phyloP scores from a whole-genome alignment of 2,329 filamentous ascomycete species.

The Trichoderma atrobrunneum region DNA sequence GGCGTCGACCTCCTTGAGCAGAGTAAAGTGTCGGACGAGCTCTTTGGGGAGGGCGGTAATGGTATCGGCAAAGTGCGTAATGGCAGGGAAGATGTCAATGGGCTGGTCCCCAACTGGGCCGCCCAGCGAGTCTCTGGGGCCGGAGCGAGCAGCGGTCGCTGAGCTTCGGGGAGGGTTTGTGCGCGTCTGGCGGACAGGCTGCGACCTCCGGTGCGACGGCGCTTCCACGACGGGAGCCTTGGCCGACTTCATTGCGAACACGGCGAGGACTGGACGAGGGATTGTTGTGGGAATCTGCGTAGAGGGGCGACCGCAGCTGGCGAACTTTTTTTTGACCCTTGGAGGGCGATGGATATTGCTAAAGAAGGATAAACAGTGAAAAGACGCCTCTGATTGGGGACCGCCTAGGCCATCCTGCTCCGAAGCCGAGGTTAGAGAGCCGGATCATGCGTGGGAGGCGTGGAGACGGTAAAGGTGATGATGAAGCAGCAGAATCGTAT shows the following conservation, averaged over 20 bases:
- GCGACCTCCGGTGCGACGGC: slow-evolving; percentile 56
- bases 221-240: slow-evolving; percentile 45
- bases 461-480: neutral
- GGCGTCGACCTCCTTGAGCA: slow-evolving; percentile 95
- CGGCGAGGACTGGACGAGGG: slow-evolving; percentile 28
- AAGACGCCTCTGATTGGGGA: slow-evolving; percentile 20
- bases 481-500: slow-evolving; percentile 12
- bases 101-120: slow-evolving; percentile 51
- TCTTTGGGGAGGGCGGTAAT: slow-evolving; percentile 91
- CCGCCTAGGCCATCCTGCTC: slow-evolving; percentile 24
- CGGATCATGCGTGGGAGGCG: slow-evolving; percentile 15
- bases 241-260: slow-evolving; percentile 52
- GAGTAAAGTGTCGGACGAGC: slow-evolving; percentile 90
- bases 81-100: slow-evolving; percentile 65
- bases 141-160: slow-evolving; percentile 44
- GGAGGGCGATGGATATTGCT: neutral
- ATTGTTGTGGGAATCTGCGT: neutral
- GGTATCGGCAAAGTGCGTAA: slow-evolving; percentile 81
- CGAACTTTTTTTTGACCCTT: slow-evolving; percentile 3
- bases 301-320: slow-evolving; percentile 12
- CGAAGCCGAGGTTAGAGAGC: slow-evolving; percentile 1
- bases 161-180: slow-evolving; percentile 60
- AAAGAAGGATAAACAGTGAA: slow-evolving; percentile 1
- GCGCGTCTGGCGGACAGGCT: slow-evolving; percentile 63
- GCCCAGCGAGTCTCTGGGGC: slow-evolving; percentile 46